Evolutionary conservation across 345 rosid species (phyloP).

Genomic region (Pistacia integerrima): DNA sequence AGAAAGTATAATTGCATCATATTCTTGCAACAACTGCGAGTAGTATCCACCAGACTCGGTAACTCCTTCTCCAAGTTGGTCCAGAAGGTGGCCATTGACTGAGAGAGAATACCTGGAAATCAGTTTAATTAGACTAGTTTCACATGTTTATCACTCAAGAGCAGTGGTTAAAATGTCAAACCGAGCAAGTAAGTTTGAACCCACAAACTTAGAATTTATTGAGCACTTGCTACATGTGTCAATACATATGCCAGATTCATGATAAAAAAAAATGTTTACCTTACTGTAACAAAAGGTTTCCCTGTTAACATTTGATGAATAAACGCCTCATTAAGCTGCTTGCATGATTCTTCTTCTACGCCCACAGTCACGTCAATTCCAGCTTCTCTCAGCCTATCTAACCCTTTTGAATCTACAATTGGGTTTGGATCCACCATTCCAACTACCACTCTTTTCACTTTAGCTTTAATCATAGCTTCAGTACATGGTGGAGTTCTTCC

Average conservation of each 20-base stretch:
- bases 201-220: background rate
- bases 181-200: background rate
- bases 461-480: conserved; percentile 82
- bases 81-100: conserved; percentile 51
- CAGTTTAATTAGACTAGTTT: conserved; percentile 13
- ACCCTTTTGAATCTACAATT: conserved; percentile 78
- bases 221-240: background rate
- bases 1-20: conserved; percentile 66
- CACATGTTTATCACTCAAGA: background rate
- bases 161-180: background rate
- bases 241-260: background rate
- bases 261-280: conserved; percentile 41
- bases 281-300: conserved; percentile 69
- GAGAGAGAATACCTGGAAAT: conserved; percentile 67
- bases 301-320: conserved; percentile 69
- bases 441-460: conserved; percentile 72
- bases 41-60: conserved; percentile 62
- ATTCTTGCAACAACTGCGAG: conserved; percentile 69
- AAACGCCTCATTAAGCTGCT: conserved; percentile 73
- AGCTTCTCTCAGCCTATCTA: conserved; percentile 56
- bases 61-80: conserved; percentile 70
- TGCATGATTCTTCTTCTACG: conserved; percentile 78
- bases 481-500: conserved; percentile 96
- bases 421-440: conserved; percentile 95
- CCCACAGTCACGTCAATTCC: conserved; percentile 72